These are phyloP conservation scores for Trichothecium roseum DNA, from an alignment of 2,329 filamentous ascomycete genomes.

Conservation along the genomic window DNA sequence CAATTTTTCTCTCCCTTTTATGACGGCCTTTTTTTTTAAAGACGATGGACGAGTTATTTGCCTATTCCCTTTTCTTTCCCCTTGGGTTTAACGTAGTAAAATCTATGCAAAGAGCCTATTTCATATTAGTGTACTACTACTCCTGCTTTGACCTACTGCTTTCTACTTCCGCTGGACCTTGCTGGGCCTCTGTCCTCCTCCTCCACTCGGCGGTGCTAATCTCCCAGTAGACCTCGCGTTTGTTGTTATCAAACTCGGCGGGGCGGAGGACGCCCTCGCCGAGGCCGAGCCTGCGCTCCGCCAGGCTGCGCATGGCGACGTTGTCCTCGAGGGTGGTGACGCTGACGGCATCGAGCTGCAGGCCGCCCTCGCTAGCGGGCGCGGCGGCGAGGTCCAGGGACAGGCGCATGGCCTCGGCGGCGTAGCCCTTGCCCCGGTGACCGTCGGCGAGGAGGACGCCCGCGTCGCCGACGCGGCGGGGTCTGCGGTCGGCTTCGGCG, in stretches of 20 bases:
- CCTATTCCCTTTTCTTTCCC: too few relatives aligned
- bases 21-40: too few relatives aligned
- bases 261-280: constrained; percentile 8
- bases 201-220: constrained; percentile 11
- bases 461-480: constrained; percentile 14
- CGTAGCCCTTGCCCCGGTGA: constrained; percentile 13
- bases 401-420: constrained; percentile 13
- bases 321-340: constrained; percentile 13
- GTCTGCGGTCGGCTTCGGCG: constrained; percentile 6
- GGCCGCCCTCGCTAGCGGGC: constrained; percentile 10
- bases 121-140: too few relatives aligned
- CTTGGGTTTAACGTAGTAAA: too few relatives aligned
- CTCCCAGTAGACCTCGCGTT: constrained; percentile 15
- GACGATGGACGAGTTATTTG: too few relatives aligned
- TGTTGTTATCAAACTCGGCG: constrained; percentile 8
- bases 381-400: constrained; percentile 16
- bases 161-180: too few relatives aligned
- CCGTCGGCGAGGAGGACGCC: constrained; percentile 15
- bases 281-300: constrained; percentile 13
- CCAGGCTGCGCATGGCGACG: constrained; percentile 12
- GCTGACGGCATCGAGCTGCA: constrained; percentile 17
- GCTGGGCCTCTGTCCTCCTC: too few relatives aligned
- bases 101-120: too few relatives aligned
- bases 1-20: too few relatives aligned
- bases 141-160: too few relatives aligned